phyloP scores from a whole-genome alignment of 108 stramenopile genomes.

The Seminavis robusta region DNA sequence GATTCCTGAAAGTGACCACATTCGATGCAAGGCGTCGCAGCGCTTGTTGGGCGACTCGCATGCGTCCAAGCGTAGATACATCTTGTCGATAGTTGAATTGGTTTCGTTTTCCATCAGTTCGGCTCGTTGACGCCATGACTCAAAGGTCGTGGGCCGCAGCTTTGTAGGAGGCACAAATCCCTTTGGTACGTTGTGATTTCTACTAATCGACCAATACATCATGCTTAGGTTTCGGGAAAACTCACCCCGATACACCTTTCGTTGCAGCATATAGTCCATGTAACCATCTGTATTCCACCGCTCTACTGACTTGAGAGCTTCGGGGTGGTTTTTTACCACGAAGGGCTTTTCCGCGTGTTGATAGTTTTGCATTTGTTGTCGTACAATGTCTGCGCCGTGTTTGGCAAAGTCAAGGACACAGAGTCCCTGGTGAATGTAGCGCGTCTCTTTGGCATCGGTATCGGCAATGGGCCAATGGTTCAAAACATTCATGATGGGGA shows the following conservation, averaged over 20 bases:
- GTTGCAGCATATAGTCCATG: constrained; percentile 48
- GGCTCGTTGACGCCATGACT: too few species aligned
- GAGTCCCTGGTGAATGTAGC: constrained; percentile 39
- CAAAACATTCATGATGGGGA: constrained; percentile 30
- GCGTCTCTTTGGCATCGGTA: constrained; percentile 9
- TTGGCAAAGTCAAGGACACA: constrained; percentile 47
- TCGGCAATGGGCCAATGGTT: constrained; percentile 42
- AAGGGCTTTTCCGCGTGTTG: constrained; percentile 82
- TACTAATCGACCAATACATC: constrained; percentile 76
- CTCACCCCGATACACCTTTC: constrained; percentile 60
- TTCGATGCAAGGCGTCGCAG: too few species aligned
- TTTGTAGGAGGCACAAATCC: constrained; percentile 84
- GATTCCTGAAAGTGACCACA: too few species aligned
- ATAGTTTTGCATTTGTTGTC: too few species aligned
- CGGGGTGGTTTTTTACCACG: constrained; percentile 76
- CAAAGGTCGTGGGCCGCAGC: too few species aligned
- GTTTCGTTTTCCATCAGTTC: too few species aligned
- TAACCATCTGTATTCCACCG: constrained; percentile 67
- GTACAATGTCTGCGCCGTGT: constrained; percentile 14
- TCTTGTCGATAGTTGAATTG: too few species aligned
- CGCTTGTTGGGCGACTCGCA: too few species aligned
- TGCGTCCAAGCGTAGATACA: too few species aligned
- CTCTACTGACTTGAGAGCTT: constrained; percentile 45
- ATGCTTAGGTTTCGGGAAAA: constrained; percentile 74
- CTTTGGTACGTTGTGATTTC: constrained; percentile 7